Evolutionary conservation across 2,329 filamentous ascomycete species (phyloP).

Genomic region (Zalaria sp.): DNA sequence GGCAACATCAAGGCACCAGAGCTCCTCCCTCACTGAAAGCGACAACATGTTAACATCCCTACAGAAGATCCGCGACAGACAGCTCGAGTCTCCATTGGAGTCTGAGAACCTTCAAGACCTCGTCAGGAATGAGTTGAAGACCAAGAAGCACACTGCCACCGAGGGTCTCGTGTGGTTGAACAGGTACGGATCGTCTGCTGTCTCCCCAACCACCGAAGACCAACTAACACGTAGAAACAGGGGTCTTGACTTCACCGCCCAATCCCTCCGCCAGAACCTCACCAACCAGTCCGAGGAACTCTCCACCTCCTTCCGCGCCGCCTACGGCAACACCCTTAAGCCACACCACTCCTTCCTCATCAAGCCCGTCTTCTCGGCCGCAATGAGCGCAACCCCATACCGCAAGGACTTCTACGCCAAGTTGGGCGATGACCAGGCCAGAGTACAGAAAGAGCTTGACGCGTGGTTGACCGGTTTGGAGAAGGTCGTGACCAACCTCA

Average conservation of each 20-base stretch:
- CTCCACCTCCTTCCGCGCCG: slow-evolving; percentile 67
- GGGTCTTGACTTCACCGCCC: slow-evolving; percentile 84
- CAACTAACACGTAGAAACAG: slow-evolving; percentile 30
- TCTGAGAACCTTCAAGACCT: slow-evolving; percentile 79
- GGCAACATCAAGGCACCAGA: slow-evolving; percentile 71
- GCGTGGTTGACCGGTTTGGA: slow-evolving; percentile 66
- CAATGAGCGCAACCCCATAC: slow-evolving; percentile 89
- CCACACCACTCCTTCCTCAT: slow-evolving; percentile 79
- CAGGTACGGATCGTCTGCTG: slow-evolving; percentile 42
- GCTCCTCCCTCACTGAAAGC: neutral
- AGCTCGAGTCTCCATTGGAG: slow-evolving; percentile 61
- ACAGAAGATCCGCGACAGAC: slow-evolving; percentile 79
- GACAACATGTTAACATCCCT: neutral
- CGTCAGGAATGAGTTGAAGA: slow-evolving; percentile 73
- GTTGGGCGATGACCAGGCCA: slow-evolving; percentile 52
- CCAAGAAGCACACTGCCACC: slow-evolving; percentile 74
- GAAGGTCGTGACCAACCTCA: slow-evolving; percentile 64
- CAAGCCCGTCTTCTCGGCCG: slow-evolving; percentile 83
- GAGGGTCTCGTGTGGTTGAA: slow-evolving; percentile 86
- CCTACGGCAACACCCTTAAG: slow-evolving; percentile 80
- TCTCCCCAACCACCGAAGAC: slow-evolving; percentile 1
- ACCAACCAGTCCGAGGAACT: slow-evolving; percentile 59
- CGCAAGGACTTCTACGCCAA: slow-evolving; percentile 86
- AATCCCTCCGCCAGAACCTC: slow-evolving; percentile 68
- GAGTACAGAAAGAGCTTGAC: slow-evolving; percentile 50